These are phyloP conservation scores for Dryas integrifolia DNA, from an alignment of 331 rosid genomes.

Conservation along the genomic window DNA sequence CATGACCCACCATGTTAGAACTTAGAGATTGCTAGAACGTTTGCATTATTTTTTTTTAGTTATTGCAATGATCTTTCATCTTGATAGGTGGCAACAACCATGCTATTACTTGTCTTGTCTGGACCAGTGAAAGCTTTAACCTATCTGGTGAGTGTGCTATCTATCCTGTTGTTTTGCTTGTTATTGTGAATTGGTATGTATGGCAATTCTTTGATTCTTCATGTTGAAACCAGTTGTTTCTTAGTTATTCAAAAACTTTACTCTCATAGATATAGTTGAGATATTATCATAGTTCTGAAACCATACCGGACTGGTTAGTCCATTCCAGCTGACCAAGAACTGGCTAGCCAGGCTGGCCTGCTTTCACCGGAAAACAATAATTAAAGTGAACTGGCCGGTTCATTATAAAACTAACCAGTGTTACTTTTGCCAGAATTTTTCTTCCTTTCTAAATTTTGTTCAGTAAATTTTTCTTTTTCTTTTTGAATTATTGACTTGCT, in stretches of 20 bases:
- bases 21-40: neutral
- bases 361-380: neutral
- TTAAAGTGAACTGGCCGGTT: neutral
- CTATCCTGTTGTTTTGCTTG: constrained; percentile 15
- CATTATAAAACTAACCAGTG: neutral
- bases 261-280: neutral
- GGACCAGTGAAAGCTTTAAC: constrained; percentile 93
- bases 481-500: constrained; percentile 7
- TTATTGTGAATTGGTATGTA: neutral
- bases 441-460: too few species aligned
- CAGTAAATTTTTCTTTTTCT: neutral
- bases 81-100: constrained; percentile 76
- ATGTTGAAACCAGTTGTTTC: neutral
- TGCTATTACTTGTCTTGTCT: constrained; percentile 81
- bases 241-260: neutral
- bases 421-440: too few species aligned
- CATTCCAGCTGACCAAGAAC: neutral
- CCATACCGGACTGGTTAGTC: neutral
- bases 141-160: constrained; percentile 64
- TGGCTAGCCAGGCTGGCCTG: neutral
- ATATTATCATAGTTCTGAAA: neutral
- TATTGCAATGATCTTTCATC: constrained; percentile 23
- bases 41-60: constrained; percentile 7
- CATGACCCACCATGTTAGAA: constrained; percentile 21
- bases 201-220: neutral